Conservation (phyloP, 1,284 basidiomycete species). For the Chondrostereum purpureum region DNA sequence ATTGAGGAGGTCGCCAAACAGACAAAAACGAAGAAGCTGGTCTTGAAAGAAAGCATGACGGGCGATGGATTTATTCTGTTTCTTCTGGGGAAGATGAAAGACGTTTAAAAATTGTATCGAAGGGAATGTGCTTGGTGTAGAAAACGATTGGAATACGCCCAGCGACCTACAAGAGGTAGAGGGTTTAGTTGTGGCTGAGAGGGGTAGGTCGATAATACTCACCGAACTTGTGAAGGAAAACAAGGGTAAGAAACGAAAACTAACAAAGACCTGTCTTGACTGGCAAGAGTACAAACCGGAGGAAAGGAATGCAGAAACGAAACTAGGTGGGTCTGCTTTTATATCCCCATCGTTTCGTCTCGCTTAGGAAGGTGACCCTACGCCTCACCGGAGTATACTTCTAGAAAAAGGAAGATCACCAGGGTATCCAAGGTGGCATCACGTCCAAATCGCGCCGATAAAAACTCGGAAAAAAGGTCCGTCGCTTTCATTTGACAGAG, state of each 20-base stretch:
- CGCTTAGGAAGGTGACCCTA: neutral
- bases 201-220: no score
- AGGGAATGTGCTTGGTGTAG: neutral
- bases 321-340: neutral
- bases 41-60: slow-evolving; percentile 39
- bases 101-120: slow-evolving; percentile 1
- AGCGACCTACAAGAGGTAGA: slow-evolving; percentile 6
- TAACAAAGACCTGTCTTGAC: slow-evolving; percentile 55
- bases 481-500: no score
- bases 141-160: neutral
- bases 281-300: slow-evolving; percentile 29
- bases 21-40: slow-evolving; percentile 31
- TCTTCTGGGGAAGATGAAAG: slow-evolving; percentile 9
- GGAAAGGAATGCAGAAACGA: slow-evolving; percentile 19
- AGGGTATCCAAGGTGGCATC: no score
- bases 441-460: no score
- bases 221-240: slow-evolving; percentile 3
- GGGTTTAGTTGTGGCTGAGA: no score
- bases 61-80: no score
- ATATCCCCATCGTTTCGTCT: neutral
- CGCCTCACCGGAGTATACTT: no score
- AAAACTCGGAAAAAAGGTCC: no score
- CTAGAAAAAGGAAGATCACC: neutral
- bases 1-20: slow-evolving; percentile 29
- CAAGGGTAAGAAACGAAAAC: slow-evolving; percentile 20